Conservation (phyloP, 2,329 filamentous ascomycete species). For the Trichophyton mentagrophytes region DNA sequence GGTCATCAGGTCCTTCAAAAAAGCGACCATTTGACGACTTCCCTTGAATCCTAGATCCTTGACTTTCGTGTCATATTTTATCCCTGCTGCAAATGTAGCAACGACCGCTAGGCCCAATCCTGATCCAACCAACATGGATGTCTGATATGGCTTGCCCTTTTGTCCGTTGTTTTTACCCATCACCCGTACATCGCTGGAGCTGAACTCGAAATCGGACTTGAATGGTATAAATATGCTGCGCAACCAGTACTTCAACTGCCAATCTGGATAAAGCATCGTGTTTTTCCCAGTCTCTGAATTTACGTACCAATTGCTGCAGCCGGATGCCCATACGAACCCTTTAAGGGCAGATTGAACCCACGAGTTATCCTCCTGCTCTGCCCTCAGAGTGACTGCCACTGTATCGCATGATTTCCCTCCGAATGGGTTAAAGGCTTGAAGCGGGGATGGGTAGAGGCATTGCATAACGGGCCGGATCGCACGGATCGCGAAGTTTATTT, state of each 20-base stretch:
- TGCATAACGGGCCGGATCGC: conserved; percentile 32
- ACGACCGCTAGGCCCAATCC: conserved; percentile 7
- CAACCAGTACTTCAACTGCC: conserved; percentile 39
- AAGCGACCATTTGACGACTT: neutral
- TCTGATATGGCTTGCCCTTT: neutral
- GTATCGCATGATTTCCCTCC: conserved; percentile 13
- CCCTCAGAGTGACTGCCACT: conserved; percentile 27
- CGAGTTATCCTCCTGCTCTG: conserved; percentile 24
- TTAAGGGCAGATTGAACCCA: conserved; percentile 33
- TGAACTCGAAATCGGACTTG: conserved; percentile 27
- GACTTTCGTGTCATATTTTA: conserved; percentile 1
- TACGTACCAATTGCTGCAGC: conserved; percentile 42
- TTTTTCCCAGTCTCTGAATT: conserved; percentile 37
- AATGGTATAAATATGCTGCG: conserved; percentile 35
- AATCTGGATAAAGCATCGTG: conserved; percentile 42
- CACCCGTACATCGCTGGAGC: conserved; percentile 6
- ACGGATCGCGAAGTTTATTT: conserved; percentile 38
- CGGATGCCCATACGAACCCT: conserved; percentile 37
- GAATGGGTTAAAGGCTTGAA: conserved; percentile 14
- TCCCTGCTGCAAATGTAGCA: conserved; percentile 1
- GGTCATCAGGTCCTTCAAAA: neutral
- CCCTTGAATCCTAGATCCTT: conserved; percentile 1
- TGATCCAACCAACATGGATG: neutral
- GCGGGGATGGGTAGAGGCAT: conserved; percentile 20
- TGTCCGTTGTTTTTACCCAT: conserved; percentile 4